Percentiles rank a stretch among this genome's conserved stretches.
These are phyloP conservation scores for Vitis rupestris DNA, from an alignment of 164 flowering plant species.

Conservation along the genomic window DNA sequence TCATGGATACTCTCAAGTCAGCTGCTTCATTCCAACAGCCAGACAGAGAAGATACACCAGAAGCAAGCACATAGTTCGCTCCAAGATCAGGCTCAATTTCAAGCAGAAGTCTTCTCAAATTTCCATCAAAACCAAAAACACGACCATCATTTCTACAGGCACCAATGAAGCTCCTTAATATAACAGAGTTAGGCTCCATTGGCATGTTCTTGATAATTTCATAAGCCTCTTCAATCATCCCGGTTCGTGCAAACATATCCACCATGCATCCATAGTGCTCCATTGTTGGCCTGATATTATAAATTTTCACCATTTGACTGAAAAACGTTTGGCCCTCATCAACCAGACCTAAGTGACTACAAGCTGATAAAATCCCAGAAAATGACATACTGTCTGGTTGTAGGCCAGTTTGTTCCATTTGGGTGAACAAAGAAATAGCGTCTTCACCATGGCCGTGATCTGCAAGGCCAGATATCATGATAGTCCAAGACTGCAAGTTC, in stretches of 20 bases:
- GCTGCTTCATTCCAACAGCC: conserved; percentile 35
- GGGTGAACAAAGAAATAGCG: conserved; percentile 43
- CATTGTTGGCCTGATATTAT: conserved; percentile 44
- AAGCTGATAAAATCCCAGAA: conserved; percentile 47
- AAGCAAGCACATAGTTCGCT: conserved; percentile 57
- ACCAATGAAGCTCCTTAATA: conserved; percentile 54
- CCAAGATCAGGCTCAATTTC: conserved; percentile 51
- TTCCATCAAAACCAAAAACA: conserved; percentile 25
- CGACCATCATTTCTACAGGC: conserved; percentile 45
- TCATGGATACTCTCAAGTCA: conserved; percentile 39
- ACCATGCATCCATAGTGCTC: conserved; percentile 73
- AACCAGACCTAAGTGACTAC: conserved; percentile 56
- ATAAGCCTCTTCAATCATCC: conserved; percentile 51
- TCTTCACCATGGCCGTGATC: conserved; percentile 43
- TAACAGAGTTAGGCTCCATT: conserved; percentile 48
- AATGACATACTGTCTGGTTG: conserved; percentile 48
- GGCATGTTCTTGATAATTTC: conserved; percentile 46
- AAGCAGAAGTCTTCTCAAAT: conserved; percentile 31
- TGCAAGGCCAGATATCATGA: conserved; percentile 53
- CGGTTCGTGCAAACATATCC: conserved; percentile 60
- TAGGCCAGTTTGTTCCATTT: conserved; percentile 38
- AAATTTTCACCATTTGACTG: conserved; percentile 33
- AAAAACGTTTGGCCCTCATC: conserved; percentile 40
- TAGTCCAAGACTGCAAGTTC: conserved; percentile 58
- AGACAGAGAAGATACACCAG: conserved; percentile 35